phyloP scores from a whole-genome alignment of 176 grass and related monocot species.

The Carex myosuroides region DNA sequence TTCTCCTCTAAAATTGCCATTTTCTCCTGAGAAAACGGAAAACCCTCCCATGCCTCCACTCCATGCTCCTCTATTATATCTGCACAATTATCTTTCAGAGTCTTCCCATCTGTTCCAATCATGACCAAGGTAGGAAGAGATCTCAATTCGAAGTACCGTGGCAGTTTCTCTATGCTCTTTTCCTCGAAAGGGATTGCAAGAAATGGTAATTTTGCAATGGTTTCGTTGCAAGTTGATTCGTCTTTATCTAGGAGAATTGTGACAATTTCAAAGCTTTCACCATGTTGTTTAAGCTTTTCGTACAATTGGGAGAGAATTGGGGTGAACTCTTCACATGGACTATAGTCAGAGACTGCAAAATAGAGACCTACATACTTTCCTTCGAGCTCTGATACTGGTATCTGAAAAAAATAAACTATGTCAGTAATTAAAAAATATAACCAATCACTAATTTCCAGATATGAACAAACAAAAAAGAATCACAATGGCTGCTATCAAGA shows the following conservation, averaged over 20 bases:
- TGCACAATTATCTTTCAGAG: conserved; percentile 35
- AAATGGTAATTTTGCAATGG: conserved; percentile 62
- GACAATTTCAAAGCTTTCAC: conserved; percentile 82
- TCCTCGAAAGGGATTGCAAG: conserved; percentile 64
- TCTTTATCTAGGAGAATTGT: conserved; percentile 46
- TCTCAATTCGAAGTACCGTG: conserved; percentile 62
- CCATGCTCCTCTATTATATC: conserved; percentile 64
- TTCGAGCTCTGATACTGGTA: conserved; percentile 64
- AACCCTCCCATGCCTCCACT: conserved; percentile 66
- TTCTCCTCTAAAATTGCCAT: conserved; percentile 57
- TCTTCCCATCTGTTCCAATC: conserved; percentile 85
- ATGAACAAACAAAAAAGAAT: not conserved
- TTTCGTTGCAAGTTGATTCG: conserved; percentile 37
- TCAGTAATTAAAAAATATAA: not conserved
- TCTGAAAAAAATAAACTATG: conserved; percentile 22
- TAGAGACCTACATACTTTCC: conserved; percentile 72
- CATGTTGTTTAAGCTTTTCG: conserved; percentile 65
- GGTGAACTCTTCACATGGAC: conserved; percentile 38
- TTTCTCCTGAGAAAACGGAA: conserved; percentile 67
- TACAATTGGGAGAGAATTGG: conserved; percentile 44
- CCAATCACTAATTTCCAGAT: not conserved
- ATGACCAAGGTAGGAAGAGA: conserved; percentile 53
- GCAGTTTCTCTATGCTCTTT: conserved; percentile 44
- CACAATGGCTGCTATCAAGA: not conserved
- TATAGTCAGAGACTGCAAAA: conserved; percentile 22